A percentile compares a stretch with the other conserved stretches of the same genome.
Conservation (phyloP, 129 eudicot genomes). For the Cynara cardunculus region DNA sequence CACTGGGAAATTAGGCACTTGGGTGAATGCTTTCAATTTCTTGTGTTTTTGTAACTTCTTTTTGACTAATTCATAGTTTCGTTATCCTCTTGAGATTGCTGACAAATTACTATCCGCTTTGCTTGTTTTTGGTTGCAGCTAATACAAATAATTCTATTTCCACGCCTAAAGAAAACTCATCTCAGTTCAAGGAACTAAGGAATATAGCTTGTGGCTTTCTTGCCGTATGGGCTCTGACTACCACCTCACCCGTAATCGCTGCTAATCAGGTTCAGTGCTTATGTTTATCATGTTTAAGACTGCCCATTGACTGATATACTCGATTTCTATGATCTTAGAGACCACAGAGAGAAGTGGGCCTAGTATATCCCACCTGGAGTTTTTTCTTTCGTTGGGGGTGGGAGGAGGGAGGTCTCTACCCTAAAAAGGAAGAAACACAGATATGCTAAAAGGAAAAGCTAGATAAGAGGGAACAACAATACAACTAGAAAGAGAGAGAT, state of each 20-base stretch:
- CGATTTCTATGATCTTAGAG: neutral
- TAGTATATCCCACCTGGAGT: too few species aligned
- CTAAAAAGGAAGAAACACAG: too few species aligned
- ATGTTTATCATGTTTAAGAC: neutral
- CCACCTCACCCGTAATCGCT: constrained; percentile 87
- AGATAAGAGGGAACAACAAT: too few species aligned
- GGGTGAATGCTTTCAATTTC: neutral
- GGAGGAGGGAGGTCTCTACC: too few species aligned
- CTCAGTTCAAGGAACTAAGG: constrained; percentile 57
- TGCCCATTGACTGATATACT: neutral
- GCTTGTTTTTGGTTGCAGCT: constrained; percentile 36
- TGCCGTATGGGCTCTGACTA: constrained; percentile 75
- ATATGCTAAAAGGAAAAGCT: too few species aligned
- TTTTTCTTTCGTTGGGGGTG: too few species aligned
- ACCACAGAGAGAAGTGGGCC: neutral
- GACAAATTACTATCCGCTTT: neutral
- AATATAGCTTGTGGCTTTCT: constrained; percentile 81
- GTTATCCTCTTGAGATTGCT: neutral
- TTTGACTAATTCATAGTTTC: neutral
- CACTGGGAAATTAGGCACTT: neutral
- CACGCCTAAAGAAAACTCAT: constrained; percentile 31
- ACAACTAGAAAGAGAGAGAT: too few species aligned
- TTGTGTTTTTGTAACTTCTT: neutral
- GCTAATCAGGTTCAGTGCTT: constrained; percentile 60
- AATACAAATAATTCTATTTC: constrained; percentile 31